These are phyloP conservation scores for Suhomyces kilbournensis DNA, from an alignment of 805 yeast genomes.

Conservation along the genomic window DNA sequence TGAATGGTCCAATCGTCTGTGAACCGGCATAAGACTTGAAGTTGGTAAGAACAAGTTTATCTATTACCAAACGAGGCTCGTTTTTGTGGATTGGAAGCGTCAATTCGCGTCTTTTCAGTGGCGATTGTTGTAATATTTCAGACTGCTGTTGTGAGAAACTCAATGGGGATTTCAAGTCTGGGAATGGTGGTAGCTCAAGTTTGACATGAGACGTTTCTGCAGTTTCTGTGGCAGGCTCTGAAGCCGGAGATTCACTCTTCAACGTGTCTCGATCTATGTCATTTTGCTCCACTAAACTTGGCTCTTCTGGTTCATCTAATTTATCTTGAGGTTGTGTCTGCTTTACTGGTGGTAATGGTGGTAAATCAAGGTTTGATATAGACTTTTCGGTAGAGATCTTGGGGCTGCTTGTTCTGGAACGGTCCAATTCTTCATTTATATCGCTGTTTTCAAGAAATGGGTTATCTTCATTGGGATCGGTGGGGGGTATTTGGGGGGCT, in stretches of 20 bases:
- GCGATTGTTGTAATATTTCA: constrained; percentile 23
- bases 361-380: not conserved
- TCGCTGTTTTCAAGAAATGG: not conserved
- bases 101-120: constrained; percentile 26
- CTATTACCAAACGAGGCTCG: constrained; percentile 68
- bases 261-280: not conserved
- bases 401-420: not conserved
- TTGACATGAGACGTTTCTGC: not conserved
- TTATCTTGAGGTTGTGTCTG: not conserved
- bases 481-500: not conserved
- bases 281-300: not conserved
- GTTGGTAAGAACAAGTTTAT: constrained; percentile 69
- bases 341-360: not conserved
- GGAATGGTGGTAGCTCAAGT: not conserved
- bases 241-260: constrained; percentile 5
- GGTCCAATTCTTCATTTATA: not conserved
- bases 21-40: constrained; percentile 95
- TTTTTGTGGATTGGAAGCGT: constrained; percentile 12
- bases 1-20: constrained; percentile 93
- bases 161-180: constrained; percentile 10
- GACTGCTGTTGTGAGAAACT: constrained; percentile 31
- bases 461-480: not conserved
- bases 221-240: constrained; percentile 1
- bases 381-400: not conserved
- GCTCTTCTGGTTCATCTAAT: not conserved